These are phyloP conservation scores for Blastocystis sp. DNA, from an alignment of 352 stramenopile species.

Conservation along the genomic window DNA sequence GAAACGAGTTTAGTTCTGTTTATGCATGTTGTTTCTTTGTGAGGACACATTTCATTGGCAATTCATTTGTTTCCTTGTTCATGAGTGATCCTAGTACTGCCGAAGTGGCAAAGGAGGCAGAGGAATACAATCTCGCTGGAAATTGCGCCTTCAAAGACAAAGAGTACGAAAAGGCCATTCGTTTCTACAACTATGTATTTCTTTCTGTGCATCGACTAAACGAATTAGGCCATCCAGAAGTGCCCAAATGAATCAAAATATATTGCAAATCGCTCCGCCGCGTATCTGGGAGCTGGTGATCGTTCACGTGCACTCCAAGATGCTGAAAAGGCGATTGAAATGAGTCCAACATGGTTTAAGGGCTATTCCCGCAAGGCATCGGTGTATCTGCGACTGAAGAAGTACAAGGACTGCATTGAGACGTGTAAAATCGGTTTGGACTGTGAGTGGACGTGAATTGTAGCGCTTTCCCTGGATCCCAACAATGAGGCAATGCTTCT, in stretches of 20 bases:
- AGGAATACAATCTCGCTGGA: conserved; percentile 72
- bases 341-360: conserved; percentile 52
- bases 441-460: neutral
- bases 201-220: conserved; percentile 66
- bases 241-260: conserved; percentile 68
- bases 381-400: conserved; percentile 50
- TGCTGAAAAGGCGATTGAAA: conserved; percentile 62
- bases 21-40: neutral
- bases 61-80: neutral
- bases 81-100: conserved; percentile 58
- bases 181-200: conserved; percentile 72
- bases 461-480: conserved; percentile 33
- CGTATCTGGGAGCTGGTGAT: conserved; percentile 33
- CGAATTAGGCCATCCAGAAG: conserved; percentile 69
- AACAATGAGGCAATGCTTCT: conserved; percentile 34
- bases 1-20: neutral
- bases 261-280: conserved; percentile 63
- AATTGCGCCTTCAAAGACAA: conserved; percentile 68
- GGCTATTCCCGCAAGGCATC: conserved; percentile 50
- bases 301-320: conserved; percentile 63
- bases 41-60: neutral
- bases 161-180: conserved; percentile 66
- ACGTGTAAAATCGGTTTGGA: conserved; percentile 52
- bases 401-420: conserved; percentile 54
- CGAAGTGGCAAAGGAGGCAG: conserved; percentile 68